Base-by-base conservation (phyloP, 2,329 filamentous ascomycete genomes). In the Botrytis cinerea region DNA sequence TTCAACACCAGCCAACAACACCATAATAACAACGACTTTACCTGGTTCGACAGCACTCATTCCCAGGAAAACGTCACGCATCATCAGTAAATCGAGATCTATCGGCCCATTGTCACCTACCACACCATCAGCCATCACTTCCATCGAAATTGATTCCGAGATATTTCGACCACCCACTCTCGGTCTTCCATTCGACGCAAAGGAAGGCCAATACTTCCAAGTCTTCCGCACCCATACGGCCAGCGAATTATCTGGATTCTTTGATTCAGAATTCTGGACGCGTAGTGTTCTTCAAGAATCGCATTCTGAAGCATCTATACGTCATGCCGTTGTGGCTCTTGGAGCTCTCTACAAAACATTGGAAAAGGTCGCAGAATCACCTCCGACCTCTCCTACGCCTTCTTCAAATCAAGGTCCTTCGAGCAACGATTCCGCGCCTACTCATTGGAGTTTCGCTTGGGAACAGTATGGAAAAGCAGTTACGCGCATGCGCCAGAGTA, bases 271-370 rank as follows among this genome's bases (percentile, higher is more conserved):
- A 2, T 92, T 92, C 78, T 92, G 90, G 90, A 89, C 86, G 0
- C 84, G 86, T 61, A 86, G 87, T 48, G 89, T 92, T 2, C 80
- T 92, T 16, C 87, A 89, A 76, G 89, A 90, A 79, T 91, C 89
- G 70, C 88, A 92, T 76, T 84, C 85, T 0, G 88, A 91, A 78
- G 83, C 86, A 20, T 85, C 89, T 40, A 89, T 92, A 74, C 87
- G 87, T 20, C 89, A 92, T 80, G 88, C 90, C 18, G 89, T 92
- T 16, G 85, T 92, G 38, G 90, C 90, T 9, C 83, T 92, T 12
- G 90, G 89, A 25, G 89, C 89, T 5, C 82, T 92, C 57, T 91
- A 92, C 81, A 91, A 91, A 80, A 91, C 89, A 0, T 81, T 91
- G 10, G 89, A 91, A 78, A 86, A 87, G 75, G 85, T 86, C 2